Conservation (phyloP, 257 asterid genomes). For the Solanum lycopersicoides region DNA sequence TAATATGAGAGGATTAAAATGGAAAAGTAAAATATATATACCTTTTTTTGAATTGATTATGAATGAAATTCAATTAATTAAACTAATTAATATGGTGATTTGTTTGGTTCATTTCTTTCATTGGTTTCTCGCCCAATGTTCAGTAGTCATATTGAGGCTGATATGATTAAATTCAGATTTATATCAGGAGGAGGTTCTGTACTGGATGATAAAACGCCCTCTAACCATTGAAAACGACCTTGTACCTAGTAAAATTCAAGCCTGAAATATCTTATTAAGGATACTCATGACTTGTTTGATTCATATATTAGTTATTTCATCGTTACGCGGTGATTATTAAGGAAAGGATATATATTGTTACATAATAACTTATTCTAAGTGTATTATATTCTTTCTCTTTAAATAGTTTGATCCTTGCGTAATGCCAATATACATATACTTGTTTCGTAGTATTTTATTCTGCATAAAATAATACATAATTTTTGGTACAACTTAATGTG, state of each 20-base stretch:
- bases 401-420: neutral
- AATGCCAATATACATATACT: neutral
- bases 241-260: neutral
- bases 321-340: neutral
- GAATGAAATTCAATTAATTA: neutral
- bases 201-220: accelerated
- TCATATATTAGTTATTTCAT: neutral
- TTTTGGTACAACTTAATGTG: neutral
- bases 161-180: neutral
- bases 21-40: neutral
- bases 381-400: neutral
- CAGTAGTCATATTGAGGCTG: accelerated
- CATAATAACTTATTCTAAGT: neutral
- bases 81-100: neutral
- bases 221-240: accelerated
- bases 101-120: neutral
- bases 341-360: neutral
- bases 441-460: neutral
- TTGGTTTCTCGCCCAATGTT: neutral
- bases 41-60: neutral
- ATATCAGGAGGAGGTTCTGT: neutral
- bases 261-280: neutral
- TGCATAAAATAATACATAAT: neutral
- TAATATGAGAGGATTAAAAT: neutral
- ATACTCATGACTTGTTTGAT: neutral